Base-by-base conservation (phyloP, 2,329 filamentous ascomycete genomes). In the Penicillium sp. region DNA sequence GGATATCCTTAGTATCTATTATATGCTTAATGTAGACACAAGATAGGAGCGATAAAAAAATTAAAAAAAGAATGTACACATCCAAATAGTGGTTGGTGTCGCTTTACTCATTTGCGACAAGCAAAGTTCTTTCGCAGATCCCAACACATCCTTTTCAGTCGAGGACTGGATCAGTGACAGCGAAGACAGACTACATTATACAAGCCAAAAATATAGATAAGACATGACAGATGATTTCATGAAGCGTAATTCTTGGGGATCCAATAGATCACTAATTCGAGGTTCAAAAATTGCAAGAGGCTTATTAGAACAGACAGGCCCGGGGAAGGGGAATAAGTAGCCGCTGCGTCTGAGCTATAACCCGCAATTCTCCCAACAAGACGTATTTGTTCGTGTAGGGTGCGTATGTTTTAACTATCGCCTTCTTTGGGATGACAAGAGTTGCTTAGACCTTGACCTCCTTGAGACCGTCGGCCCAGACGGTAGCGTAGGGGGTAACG, bases 391-490 rank as follows among this genome's bases (percentile, higher is more conserved):
- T 65, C 58, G 58, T 55, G 58, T 62, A 60, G 60, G 62, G 61
- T 66, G 56, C 63, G 56, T 59, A n/a, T 32, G 16, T 26, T 48
- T 61, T 62, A 55, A 52, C 47, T 56, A 40, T 58, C 61, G 61
- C 51, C 56, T 46, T 5, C 8, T 39, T 14, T 7, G 10, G 14
- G 22, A 53, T 38, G 48, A 56, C 35, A 26, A 48, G 7, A 45
- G 46, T 39, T 16, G 34, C 63, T 72, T 93, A 99, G 68, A 97
- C 92, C 90, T 99, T 97, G 83, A 86, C 86, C 81, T 89, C 88
- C 68, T 80, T 82, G 64, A 97, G 79, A 73, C 93, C 94, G 81
- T 97, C 89, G 86, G 97, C 97, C 93, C 92, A 97, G 81, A 95
- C 80, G 66, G 86, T 89, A 70, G 96, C 82, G 75, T 84, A 99